Percentiles rank a stretch among this genome's conserved stretches.
These are phyloP conservation scores for Acacia crassicarpa DNA, from an alignment of 306 rosid genomes.

Conservation along the genomic window DNA sequence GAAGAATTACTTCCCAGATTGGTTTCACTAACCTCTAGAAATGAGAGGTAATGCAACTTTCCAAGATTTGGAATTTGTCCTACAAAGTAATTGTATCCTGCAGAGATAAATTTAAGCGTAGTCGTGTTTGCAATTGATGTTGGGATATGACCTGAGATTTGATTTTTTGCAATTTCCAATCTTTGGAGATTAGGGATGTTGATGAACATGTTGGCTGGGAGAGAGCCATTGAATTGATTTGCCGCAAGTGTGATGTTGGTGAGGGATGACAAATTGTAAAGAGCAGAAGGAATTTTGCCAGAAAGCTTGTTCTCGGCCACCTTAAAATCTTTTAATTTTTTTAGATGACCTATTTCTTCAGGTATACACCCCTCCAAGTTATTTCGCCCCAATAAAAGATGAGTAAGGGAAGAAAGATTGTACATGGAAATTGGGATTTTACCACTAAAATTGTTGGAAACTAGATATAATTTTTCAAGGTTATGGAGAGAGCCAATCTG, in stretches of 20 bases:
- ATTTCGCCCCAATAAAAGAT: fast-evolving
- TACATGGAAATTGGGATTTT: conserved; percentile 1
- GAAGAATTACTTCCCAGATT: not conserved
- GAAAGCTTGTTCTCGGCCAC: not conserved
- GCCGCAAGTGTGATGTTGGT: fast-evolving
- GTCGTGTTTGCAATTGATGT: not conserved
- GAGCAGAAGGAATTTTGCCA: not conserved
- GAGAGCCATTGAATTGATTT: not conserved
- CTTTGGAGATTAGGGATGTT: not conserved
- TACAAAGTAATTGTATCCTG: no score
- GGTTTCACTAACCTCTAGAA: not conserved
- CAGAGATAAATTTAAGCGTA: no score
- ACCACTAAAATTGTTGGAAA: not conserved
- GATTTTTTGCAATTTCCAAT: fast-evolving
- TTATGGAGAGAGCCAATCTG: conserved; percentile 16
- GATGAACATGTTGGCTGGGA: not conserved
- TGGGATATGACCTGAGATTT: not conserved
- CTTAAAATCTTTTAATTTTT: fast-evolving
- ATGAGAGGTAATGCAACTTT: not conserved
- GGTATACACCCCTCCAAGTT: not conserved
- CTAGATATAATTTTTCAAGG: not conserved
- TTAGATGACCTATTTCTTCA: not conserved
- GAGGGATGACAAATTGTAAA: not conserved
- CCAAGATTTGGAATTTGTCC: no score
- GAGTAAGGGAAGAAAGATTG: no score